phyloP scores from a whole-genome alignment of 805 yeast genomes.

The Zygotorulaspora florentina region DNA sequence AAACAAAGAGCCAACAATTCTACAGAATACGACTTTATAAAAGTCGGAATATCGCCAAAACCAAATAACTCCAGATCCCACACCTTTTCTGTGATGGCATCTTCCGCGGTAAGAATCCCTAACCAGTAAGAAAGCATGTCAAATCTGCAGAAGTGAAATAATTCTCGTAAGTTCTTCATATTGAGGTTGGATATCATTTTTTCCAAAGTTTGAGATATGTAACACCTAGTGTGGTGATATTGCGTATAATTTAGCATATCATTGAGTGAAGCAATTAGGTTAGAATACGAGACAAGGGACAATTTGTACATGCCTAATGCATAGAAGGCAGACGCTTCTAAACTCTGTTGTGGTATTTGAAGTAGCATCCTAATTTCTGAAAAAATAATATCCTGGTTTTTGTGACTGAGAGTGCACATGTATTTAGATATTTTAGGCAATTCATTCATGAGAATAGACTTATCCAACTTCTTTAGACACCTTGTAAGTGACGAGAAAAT shows the following conservation, averaged over 20 bases:
- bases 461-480: conserved; percentile 19
- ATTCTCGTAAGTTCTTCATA: conserved; percentile 3
- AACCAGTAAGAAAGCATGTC: conserved; percentile 24
- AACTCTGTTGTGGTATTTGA: conserved; percentile 20
- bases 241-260: conserved; percentile 12
- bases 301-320: conserved; percentile 20
- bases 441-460: conserved; percentile 4
- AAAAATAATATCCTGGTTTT: conserved; percentile 30
- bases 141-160: conserved; percentile 24
- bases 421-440: conserved; percentile 16
- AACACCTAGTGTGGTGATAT: conserved; percentile 19
- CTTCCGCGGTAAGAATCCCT: neutral
- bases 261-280: conserved; percentile 15
- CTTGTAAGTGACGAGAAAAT: conserved; percentile 21
- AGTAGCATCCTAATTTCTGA: conserved; percentile 26
- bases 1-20: conserved; percentile 23
- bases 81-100: neutral
- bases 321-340: conserved; percentile 30
- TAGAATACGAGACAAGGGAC: conserved; percentile 22
- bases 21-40: conserved; percentile 12
- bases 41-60: conserved; percentile 11
- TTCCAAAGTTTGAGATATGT: conserved; percentile 14
- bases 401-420: conserved; percentile 22
- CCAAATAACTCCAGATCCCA: conserved; percentile 26
- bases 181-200: conserved; percentile 5